phyloP scores from a whole-genome alignment of 2,329 filamentous ascomycete species.

The Fusarium domesticum region DNA sequence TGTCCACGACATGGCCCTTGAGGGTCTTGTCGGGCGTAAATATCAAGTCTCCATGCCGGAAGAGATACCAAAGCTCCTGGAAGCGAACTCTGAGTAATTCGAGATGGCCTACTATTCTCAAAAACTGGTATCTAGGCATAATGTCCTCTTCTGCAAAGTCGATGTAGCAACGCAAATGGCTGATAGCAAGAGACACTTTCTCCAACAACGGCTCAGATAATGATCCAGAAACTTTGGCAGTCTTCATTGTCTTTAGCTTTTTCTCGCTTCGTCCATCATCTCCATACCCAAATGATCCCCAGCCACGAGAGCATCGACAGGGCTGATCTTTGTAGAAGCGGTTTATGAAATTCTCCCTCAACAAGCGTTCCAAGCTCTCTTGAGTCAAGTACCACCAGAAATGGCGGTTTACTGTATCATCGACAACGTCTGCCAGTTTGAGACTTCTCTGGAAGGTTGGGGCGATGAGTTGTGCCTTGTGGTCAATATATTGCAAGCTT shows the following conservation, averaged over 20 bases:
- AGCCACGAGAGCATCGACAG: not conserved
- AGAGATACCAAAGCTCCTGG: conserved; percentile 4
- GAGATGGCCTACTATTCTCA: not conserved
- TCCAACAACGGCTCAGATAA: not conserved
- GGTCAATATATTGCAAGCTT: not conserved
- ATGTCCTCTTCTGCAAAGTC: not conserved
- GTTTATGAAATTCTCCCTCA: conserved; percentile 3
- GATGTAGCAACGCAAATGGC: not conserved
- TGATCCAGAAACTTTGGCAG: not conserved
- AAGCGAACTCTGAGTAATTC: not conserved
- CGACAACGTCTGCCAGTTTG: conserved; percentile 3
- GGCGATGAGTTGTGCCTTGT: conserved; percentile 1
- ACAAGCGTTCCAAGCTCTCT: not conserved
- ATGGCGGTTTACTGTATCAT: conserved; percentile 2
- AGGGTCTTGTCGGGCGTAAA: conserved; percentile 2
- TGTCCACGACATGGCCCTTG: not conserved
- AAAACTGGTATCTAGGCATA: not conserved
- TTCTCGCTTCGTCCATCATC: not conserved
- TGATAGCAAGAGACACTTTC: not conserved
- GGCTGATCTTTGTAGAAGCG: not conserved
- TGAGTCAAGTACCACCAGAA: not conserved
- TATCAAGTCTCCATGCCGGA: conserved; percentile 2
- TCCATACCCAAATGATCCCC: not conserved
- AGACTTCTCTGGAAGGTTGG: not conserved
- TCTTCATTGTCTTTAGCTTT: not conserved